These are phyloP conservation scores for Fusarium dlaminii DNA, from an alignment of 2,329 filamentous ascomycete species.

Conservation along the genomic window DNA sequence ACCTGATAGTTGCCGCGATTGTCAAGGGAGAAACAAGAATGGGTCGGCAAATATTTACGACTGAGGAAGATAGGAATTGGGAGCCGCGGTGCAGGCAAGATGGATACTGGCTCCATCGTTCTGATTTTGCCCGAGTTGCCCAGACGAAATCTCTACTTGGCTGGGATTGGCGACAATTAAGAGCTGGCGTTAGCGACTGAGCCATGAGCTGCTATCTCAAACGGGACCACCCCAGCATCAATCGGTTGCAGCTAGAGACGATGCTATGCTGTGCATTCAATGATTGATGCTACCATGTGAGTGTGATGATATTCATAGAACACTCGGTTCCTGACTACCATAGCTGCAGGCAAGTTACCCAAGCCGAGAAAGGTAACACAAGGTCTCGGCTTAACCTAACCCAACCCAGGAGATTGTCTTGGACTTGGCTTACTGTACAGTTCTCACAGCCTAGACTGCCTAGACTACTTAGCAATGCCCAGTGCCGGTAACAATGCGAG, in stretches of 20 bases:
- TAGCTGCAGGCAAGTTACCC: constrained; percentile 15
- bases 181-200: constrained; percentile 2
- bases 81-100: neutral
- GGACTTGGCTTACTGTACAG: neutral
- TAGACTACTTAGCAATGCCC: neutral
- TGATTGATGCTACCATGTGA: constrained; percentile 12
- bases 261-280: constrained; percentile 16
- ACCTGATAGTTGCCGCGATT: constrained; percentile 35
- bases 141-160: neutral
- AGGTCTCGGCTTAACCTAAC: neutral
- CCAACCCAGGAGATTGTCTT: constrained; percentile 5
- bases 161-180: neutral
- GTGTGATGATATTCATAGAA: neutral
- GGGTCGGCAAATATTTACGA: neutral
- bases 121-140: neutral
- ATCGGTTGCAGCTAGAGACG: neutral
- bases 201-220: neutral
- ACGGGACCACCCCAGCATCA: neutral
- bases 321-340: constrained; percentile 31
- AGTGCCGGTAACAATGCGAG: constrained; percentile 10
- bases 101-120: neutral
- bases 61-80: neutral
- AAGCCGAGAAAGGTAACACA: constrained; percentile 8
- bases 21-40: constrained; percentile 22
- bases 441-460: neutral